Conservation (phyloP, 345 rosid genomes). For the Aethionema arabicum region DNA sequence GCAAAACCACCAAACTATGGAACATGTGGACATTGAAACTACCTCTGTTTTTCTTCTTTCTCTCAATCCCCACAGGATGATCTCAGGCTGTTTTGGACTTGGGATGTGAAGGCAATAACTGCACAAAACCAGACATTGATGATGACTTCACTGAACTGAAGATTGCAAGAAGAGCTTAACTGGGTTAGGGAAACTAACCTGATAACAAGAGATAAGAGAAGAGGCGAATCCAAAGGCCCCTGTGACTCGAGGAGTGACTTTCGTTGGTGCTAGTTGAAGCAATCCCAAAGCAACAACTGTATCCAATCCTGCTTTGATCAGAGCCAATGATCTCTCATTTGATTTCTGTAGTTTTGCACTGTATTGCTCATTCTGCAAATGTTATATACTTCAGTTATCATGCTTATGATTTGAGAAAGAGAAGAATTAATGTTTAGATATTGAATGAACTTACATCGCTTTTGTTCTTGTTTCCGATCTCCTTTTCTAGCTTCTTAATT, state of each 20-base stretch:
- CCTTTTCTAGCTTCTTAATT: constrained; percentile 74
- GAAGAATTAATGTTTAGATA: constrained; percentile 4
- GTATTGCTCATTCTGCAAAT: constrained; percentile 74
- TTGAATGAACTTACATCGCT: constrained; percentile 45
- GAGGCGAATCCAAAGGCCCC: constrained; percentile 81
- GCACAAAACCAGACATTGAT: background rate
- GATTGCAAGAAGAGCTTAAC: background rate
- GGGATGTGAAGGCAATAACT: constrained; percentile 35
- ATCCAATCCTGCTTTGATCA: constrained; percentile 81
- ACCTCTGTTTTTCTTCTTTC: background rate
- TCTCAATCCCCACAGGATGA: too few relatives aligned
- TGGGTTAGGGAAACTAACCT: constrained; percentile 30
- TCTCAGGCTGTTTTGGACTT: constrained; percentile 27
- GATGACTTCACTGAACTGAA: background rate
- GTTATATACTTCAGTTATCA: background rate
- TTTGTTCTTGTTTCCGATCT: constrained; percentile 62
- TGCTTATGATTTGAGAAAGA: background rate
- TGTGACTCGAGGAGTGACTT: constrained; percentile 89
- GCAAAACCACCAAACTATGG: background rate
- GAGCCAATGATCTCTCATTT: constrained; percentile 81
- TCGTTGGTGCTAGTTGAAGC: constrained; percentile 87
- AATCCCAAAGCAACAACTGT: constrained; percentile 84
- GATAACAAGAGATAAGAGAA: constrained; percentile 91
- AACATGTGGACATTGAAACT: background rate
- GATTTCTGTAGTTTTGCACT: constrained; percentile 63